phyloP scores from a whole-genome alignment of 164 flowering plant genomes.

The Magnolia changhungtana region DNA sequence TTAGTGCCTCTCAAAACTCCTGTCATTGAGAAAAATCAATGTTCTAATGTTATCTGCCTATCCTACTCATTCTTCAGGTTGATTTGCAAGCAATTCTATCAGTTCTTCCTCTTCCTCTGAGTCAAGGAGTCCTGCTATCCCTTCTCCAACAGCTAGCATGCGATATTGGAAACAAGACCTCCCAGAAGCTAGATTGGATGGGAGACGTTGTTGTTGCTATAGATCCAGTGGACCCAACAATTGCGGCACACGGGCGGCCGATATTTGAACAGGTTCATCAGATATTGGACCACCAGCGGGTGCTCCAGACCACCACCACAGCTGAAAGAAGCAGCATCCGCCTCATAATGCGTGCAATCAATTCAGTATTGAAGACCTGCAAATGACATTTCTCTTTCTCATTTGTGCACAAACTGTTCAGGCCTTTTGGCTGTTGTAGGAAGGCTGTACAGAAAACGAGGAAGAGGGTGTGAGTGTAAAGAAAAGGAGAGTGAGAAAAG shows the following conservation, averaged over 20 bases:
- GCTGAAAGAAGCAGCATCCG: slow-evolving; percentile 52
- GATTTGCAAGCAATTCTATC: slow-evolving; percentile 60
- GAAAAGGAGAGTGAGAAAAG: too few species aligned
- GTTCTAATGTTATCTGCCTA: too few species aligned
- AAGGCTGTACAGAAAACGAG: too few species aligned
- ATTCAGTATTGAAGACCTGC: slow-evolving; percentile 63
- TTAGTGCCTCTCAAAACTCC: too few species aligned
- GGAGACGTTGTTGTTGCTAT: slow-evolving; percentile 64
- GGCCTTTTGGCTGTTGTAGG: too few species aligned
- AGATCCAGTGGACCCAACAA: slow-evolving; percentile 68
- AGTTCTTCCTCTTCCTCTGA: slow-evolving; percentile 57
- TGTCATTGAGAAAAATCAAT: too few species aligned
- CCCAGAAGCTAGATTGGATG: slow-evolving; percentile 76
- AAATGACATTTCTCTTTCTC: slow-evolving; percentile 39
- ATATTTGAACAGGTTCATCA: slow-evolving; percentile 89
- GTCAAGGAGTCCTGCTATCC: slow-evolving; percentile 93
- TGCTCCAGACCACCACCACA: slow-evolving; percentile 39
- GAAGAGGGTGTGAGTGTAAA: too few species aligned
- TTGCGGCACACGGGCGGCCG: slow-evolving; percentile 66
- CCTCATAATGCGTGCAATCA: slow-evolving; percentile 75
- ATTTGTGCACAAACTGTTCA: too few species aligned
- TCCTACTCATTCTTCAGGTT: slow-evolving; percentile 41
- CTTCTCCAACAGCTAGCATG: slow-evolving; percentile 92
- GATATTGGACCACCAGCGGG: slow-evolving; percentile 55
- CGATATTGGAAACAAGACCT: slow-evolving; percentile 61